These are phyloP conservation scores for Canavalia ensiformis DNA, from an alignment of 306 rosid species.

Conservation along the genomic window DNA sequence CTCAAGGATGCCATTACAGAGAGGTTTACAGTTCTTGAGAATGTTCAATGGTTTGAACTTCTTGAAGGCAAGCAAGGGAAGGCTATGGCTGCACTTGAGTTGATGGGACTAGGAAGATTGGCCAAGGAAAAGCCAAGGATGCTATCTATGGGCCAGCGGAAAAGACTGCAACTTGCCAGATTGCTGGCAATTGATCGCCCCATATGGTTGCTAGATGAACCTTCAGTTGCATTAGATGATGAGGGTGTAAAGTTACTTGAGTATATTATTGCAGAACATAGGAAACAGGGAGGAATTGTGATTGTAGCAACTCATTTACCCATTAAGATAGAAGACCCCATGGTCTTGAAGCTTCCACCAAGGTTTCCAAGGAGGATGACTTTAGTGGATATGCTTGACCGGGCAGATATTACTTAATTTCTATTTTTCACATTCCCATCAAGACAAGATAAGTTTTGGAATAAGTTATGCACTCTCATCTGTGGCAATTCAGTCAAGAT, in stretches of 20 bases:
- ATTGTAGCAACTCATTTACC: conserved; percentile 79
- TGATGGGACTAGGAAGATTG: conserved; percentile 88
- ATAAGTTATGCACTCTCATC: not conserved
- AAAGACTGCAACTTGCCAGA: conserved; percentile 89
- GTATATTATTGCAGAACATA: conserved; percentile 77
- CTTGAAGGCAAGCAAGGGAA: conserved; percentile 83
- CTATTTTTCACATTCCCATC: conserved; percentile 19
- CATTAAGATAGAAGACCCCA: conserved; percentile 79
- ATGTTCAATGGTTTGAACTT: conserved; percentile 81
- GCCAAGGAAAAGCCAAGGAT: conserved; percentile 80
- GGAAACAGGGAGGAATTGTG: conserved; percentile 85
- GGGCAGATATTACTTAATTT: conserved; percentile 55
- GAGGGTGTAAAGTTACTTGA: conserved; percentile 89
- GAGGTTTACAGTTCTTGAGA: conserved; percentile 65
- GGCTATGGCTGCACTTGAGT: conserved; percentile 76
- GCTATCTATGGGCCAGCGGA: conserved; percentile 90
- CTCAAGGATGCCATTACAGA: conserved; percentile 76
- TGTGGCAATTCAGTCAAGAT: conserved; percentile 1
- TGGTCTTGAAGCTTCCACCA: conserved; percentile 80
- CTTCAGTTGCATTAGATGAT: conserved; percentile 87
- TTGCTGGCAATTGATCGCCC: conserved; percentile 87
- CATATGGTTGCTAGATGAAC: conserved; percentile 93
- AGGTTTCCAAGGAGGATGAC: conserved; percentile 92
- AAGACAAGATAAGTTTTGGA: not conserved
- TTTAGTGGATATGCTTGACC: conserved; percentile 78